Conservation (phyloP, 768 basidiomycete genomes). For the Tricholoma sp. region DNA sequence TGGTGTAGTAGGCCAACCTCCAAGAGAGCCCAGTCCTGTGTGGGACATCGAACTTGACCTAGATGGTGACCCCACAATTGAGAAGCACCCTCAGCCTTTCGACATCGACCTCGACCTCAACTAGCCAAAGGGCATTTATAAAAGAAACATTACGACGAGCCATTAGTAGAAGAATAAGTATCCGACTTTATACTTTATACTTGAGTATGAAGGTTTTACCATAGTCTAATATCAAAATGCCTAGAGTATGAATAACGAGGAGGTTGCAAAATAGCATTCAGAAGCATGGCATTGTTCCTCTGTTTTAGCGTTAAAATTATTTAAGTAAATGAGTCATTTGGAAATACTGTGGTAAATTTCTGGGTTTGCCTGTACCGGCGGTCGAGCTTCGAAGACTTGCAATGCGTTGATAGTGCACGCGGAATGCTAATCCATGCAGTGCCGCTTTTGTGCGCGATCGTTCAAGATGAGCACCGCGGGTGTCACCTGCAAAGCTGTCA, state of each 20-base stretch:
- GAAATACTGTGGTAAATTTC: slow-evolving; percentile 7
- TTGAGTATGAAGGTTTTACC: not conserved
- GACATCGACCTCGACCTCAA: slow-evolving; percentile 48
- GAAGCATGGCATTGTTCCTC: too few relatives aligned
- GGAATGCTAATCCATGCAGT: slow-evolving; percentile 59
- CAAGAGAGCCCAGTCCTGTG: slow-evolving; percentile 48
- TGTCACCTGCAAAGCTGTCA: slow-evolving; percentile 45
- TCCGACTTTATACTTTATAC: not conserved
- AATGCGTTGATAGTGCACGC: slow-evolving; percentile 57
- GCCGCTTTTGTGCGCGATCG: slow-evolving; percentile 70
- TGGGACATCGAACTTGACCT: slow-evolving; percentile 75
- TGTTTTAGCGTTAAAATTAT: not conserved
- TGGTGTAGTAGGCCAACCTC: not conserved
- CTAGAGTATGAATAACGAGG: slow-evolving; percentile 10
- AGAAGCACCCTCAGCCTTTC: slow-evolving; percentile 24
- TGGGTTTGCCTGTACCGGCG: slow-evolving; percentile 8
- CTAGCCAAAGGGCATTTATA: slow-evolving; percentile 6
- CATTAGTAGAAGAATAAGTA: not conserved
- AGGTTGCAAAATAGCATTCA: not conserved
- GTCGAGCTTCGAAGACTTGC: slow-evolving; percentile 9
- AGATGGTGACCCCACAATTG: slow-evolving; percentile 15
- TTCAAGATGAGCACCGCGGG: slow-evolving; percentile 70
- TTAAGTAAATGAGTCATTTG: slow-evolving; percentile 9
- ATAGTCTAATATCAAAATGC: not conserved
- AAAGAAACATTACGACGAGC: not conserved